A percentile compares a stretch with the other conserved stretches of the same genome.
Evolutionary conservation across 345 rosid species (phyloP).

Genomic region (Litchi chinensis): DNA sequence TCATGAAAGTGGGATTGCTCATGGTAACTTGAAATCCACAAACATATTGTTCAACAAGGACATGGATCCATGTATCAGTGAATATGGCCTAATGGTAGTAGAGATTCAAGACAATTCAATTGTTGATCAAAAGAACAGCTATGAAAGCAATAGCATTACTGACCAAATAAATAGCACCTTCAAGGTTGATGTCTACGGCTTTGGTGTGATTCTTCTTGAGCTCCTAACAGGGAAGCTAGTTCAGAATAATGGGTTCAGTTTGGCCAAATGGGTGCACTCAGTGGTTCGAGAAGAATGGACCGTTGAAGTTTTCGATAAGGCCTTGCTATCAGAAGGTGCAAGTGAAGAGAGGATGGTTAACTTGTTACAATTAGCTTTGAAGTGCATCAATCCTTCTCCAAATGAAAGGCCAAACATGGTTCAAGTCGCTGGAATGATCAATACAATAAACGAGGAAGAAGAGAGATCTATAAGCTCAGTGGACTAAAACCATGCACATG

Average conservation of each 20-base stretch:
- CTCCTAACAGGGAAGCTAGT: slow-evolving; percentile 59
- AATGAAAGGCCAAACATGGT: slow-evolving; percentile 47
- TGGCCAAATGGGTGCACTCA: slow-evolving; percentile 58
- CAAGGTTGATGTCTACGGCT: slow-evolving; percentile 42
- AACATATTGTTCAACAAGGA: slow-evolving; percentile 51
- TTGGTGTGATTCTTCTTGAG: slow-evolving; percentile 66
- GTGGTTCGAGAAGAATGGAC: slow-evolving; percentile 70
- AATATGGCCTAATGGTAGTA: slow-evolving; percentile 53
- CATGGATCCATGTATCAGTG: slow-evolving; percentile 58
- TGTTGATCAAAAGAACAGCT: slow-evolving; percentile 17
- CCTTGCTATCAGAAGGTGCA: slow-evolving; percentile 44
- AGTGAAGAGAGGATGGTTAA: slow-evolving; percentile 62
- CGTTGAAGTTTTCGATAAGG: slow-evolving; percentile 54
- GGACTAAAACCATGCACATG: slow-evolving; percentile 13
- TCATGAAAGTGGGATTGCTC: slow-evolving; percentile 44
- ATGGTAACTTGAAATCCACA: slow-evolving; percentile 66
- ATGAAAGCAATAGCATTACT: neutral
- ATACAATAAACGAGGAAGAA: slow-evolving; percentile 46
- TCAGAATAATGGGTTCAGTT: slow-evolving; percentile 44
- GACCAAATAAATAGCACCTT: slow-evolving; percentile 20
- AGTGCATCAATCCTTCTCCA: slow-evolving; percentile 45
- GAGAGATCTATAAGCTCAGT: slow-evolving; percentile 44
- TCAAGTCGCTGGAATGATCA: slow-evolving; percentile 39
- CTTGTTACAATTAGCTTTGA: slow-evolving; percentile 48
- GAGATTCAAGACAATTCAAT: slow-evolving; percentile 31